Conservation (phyloP, 441 rosid species). For the Aquilaria agallochum region DNA sequence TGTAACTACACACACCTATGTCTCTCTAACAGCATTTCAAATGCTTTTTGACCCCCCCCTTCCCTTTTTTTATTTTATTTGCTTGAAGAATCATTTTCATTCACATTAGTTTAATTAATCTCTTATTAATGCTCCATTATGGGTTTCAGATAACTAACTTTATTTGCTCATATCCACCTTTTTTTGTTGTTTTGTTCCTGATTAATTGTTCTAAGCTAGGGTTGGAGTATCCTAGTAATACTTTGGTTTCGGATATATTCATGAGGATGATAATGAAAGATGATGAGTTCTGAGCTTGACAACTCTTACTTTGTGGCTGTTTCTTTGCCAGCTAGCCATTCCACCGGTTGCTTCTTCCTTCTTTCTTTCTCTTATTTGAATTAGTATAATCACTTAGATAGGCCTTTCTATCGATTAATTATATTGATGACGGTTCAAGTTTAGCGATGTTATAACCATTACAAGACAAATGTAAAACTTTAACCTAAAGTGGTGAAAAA, state of each 20-base stretch:
- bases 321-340: conserved; percentile 2
- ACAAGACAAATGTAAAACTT: no score
- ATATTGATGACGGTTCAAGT: no score
- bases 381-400: neutral
- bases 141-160: neutral
- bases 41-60: neutral
- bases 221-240: neutral
- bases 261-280: neutral
- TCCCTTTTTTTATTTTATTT: no score
- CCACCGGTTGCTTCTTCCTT: no score
- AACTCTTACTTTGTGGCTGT: neutral
- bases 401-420: no score
- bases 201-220: no score
- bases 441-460: no score
- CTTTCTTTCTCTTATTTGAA: neutral
- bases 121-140: neutral
- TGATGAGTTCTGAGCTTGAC: neutral
- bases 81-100: neutral
- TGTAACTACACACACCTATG: neutral
- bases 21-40: neutral
- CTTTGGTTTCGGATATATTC: neutral
- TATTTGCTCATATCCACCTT: neutral
- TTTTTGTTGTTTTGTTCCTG: no score
- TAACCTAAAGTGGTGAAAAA: no score
- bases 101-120: neutral